These are phyloP conservation scores for Anisodus acutangulus DNA, from an alignment of 257 asterid species.

Conservation along the genomic window DNA sequence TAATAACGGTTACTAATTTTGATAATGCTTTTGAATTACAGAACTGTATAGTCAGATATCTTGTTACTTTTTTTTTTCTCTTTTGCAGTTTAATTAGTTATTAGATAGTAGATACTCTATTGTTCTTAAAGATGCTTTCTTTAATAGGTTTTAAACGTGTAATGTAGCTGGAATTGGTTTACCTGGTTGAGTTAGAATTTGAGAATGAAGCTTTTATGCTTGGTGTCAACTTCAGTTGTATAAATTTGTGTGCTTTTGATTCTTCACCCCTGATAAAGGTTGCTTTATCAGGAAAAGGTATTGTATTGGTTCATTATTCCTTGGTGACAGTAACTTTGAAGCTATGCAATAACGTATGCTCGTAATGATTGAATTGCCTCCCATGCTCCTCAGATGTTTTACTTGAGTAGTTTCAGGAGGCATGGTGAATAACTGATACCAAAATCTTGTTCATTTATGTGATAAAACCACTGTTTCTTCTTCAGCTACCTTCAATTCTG, in stretches of 20 bases:
- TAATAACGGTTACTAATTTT: not conserved
- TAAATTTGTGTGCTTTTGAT: not conserved
- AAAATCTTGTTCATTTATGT: not conserved
- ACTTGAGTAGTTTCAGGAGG: not conserved
- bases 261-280: not conserved
- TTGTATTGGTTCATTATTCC: not conserved
- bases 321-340: not conserved
- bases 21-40: too few species aligned
- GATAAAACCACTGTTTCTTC: not conserved
- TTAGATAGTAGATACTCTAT: not conserved
- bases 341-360: not conserved
- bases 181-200: not conserved
- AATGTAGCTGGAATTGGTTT: not conserved
- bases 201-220: not conserved
- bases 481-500: not conserved
- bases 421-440: not conserved
- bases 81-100: too few species aligned
- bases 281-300: not conserved
- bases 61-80: too few species aligned
- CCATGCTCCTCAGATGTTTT: not conserved
- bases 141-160: not conserved
- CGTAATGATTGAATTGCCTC: not conserved
- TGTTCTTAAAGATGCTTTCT: not conserved
- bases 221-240: not conserved
- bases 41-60: too few species aligned